Conservation (phyloP, 2,329 filamentous ascomycete species). For the Aspergillus pseudonomiae region DNA sequence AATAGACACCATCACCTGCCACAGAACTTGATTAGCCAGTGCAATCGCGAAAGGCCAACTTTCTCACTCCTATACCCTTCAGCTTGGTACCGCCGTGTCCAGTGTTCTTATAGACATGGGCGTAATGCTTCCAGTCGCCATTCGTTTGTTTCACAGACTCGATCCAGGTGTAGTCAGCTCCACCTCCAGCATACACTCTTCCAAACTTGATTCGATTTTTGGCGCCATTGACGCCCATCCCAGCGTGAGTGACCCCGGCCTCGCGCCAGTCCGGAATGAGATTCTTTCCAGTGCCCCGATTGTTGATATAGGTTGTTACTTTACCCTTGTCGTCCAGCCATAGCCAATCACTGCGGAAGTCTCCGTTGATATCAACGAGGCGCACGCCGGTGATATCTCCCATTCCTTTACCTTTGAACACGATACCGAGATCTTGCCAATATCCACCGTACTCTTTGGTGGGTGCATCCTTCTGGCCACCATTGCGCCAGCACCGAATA, state of each 20-base stretch:
- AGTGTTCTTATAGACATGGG: neutral
- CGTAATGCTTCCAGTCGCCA: neutral
- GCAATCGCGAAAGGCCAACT: no score
- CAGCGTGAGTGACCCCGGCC: constrained; percentile 2
- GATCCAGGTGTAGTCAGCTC: neutral
- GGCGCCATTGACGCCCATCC: neutral
- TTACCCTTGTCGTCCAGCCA: constrained; percentile 5
- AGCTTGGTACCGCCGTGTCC: constrained; percentile 3
- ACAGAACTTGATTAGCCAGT: neutral
- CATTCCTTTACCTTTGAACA: constrained; percentile 4
- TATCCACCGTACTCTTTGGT: neutral
- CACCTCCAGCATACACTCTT: neutral
- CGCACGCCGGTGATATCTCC: constrained; percentile 6
- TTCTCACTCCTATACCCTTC: neutral
- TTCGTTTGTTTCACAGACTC: neutral
- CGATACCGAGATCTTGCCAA: constrained; percentile 6
- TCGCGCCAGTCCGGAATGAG: neutral
- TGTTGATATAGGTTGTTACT: constrained; percentile 8
- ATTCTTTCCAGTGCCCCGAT: neutral
- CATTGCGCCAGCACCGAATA: neutral
- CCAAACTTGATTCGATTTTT: neutral
- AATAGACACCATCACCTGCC: constrained; percentile 1
- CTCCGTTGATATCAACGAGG: constrained; percentile 13
- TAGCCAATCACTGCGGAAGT: constrained; percentile 3
- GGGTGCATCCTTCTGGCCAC: neutral